Percentiles rank a stretch among this genome's conserved stretches.
Evolutionary conservation across 2,329 filamentous ascomycete species (phyloP).

Genomic region (Magnaporthiopsis rhizophila): DNA sequence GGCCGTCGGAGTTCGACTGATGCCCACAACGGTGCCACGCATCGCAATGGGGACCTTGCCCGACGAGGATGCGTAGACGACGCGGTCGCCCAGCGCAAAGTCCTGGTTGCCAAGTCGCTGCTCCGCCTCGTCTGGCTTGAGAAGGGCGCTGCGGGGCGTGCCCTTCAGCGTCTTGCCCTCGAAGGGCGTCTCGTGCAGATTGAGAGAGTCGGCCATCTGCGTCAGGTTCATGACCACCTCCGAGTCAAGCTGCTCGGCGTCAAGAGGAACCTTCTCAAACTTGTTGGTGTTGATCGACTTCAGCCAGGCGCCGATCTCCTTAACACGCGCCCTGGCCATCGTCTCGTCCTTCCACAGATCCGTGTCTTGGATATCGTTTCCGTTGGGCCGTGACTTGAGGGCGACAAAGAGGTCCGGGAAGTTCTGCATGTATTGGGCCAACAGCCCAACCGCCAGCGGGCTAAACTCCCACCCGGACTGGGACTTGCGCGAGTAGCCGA

Average conservation of each 20-base stretch:
- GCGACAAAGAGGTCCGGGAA: constrained; percentile 95
- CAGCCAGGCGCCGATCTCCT: constrained; percentile 89
- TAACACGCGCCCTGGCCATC: constrained; percentile 69
- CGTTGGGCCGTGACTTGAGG: constrained; percentile 77
- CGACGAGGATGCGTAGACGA: constrained; percentile 87
- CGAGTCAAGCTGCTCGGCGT: constrained; percentile 93
- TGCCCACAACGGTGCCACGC: constrained; percentile 87
- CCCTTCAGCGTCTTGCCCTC: constrained; percentile 65
- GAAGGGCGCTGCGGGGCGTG: constrained; percentile 76
- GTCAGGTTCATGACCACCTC: constrained; percentile 79
- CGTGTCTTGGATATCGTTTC: constrained; percentile 73
- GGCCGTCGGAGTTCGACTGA: constrained; percentile 78
- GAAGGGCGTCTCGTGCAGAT: constrained; percentile 42
- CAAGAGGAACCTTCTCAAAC: constrained; percentile 91
- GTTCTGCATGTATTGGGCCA: constrained; percentile 82
- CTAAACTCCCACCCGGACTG: constrained; percentile 94
- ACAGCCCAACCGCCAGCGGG: constrained; percentile 67
- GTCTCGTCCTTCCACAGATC: constrained; percentile 70
- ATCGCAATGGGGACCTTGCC: constrained; percentile 92
- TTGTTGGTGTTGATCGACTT: constrained; percentile 86
- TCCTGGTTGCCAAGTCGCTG: constrained; percentile 78
- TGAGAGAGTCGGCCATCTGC: constrained; percentile 54
- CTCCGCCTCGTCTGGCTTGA: constrained; percentile 95
- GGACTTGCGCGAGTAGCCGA: constrained; percentile 87
- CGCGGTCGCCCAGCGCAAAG: constrained; percentile 79